Evolutionary conservation across 306 rosid species (phyloP).

Genomic region (cucumber (Cucumis sativus)): Cucumber_9930_V3 NC_026657.2:30744501-30745000

Average conservation of each 20-base stretch:
- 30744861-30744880: not conserved
- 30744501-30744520: not conserved
- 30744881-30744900: not conserved
- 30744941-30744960: not conserved
- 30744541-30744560: constrained; percentile 2
- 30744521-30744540: not conserved
- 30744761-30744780: not conserved
- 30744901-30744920: not conserved
- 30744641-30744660: not conserved
- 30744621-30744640: not conserved
- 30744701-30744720: constrained; percentile 12
- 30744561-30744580: not conserved
- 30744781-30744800: not conserved
- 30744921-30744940: not conserved
- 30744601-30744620: not conserved
- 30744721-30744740: not conserved
- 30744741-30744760: not conserved
- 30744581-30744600: not conserved
- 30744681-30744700: constrained; percentile 10
- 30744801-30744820: not conserved
- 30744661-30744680: constrained; percentile 9
- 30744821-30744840: not conserved
- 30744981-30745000: not conserved
- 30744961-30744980: not conserved
- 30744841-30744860: not conserved